Base-by-base conservation (phyloP, 352 stramenopile genomes). In the Plasmopara viticola region DNA sequence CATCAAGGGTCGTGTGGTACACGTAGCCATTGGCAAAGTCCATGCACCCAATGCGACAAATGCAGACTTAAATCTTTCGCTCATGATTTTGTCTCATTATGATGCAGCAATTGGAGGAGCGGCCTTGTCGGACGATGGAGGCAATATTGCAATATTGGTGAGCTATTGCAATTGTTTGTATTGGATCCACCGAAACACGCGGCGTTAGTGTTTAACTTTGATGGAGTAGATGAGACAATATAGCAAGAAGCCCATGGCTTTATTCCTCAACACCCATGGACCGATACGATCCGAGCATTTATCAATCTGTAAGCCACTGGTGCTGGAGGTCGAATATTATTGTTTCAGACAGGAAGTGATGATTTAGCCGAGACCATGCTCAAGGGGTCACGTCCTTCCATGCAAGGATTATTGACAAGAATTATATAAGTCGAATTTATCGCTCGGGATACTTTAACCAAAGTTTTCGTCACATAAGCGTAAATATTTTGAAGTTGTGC, bases 401-500 rank as follows among this genome's bases (percentile, higher is more conserved):
- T 45, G 78, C 74, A 5, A 86, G 73, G 48, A 90, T 87, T 52
- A 82, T 90, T 29, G 78, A 1, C 80, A 90, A 51, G 80, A 90
- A 52, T 42, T 90, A 6, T 90, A 88, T 49, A 70, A 90, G 58
- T 84, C 71, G 13, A n/a, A 90, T 73, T 45, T 9, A 37, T 56
- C 4, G 53, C 56, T 1, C 54, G 71, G 6, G 70, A 64, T 0
- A 90, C 53, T 9, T 78, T 80, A 10, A 90, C 80, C 10, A 90
- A 51, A 48, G 88, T 86, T 45, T 90, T 90, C 41, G 75, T 90
- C 43, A 90, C 78, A 40, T 90, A 88, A 37, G 80, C 75, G 64
- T 90, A 90, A 52, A 88, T 86, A 56, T 90, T 90, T 56, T 90
- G 80, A 62, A 90, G 88, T 39, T 85, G 77, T 20, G 73, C 70